phyloP scores from a whole-genome alignment of 495 filamentous ascomycete genomes.

The Hypomontagnella submonticulosa region DNA sequence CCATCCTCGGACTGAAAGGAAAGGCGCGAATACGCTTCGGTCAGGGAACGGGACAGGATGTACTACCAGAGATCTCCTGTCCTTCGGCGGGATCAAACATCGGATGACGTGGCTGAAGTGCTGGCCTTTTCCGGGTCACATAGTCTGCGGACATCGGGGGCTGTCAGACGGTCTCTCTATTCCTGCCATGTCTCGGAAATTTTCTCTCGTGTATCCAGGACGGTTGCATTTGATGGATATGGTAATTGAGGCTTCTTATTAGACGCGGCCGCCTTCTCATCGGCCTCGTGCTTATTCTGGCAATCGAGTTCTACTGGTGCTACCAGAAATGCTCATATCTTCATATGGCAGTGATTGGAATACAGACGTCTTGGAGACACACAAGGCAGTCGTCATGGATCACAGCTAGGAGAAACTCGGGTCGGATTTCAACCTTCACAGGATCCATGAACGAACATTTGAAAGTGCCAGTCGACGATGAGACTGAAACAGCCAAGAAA shows the following conservation, averaged over 20 bases:
- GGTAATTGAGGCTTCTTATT: conserved; percentile 1
- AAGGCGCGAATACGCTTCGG: conserved; percentile 3
- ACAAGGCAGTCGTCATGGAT: not conserved
- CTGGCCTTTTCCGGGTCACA: conserved; percentile 9
- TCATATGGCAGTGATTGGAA: not conserved
- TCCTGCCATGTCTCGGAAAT: conserved; percentile 25
- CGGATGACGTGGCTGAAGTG: conserved; percentile 47
- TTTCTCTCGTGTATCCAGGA: conserved; percentile 21
- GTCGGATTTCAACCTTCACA: too few species aligned
- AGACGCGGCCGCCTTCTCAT: conserved; percentile 5
- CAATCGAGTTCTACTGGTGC: not conserved
- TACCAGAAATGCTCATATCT: not conserved
- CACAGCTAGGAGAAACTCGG: not conserved
- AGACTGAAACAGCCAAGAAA: conserved; percentile 37
- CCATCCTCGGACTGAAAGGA: not conserved
- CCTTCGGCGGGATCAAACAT: conserved; percentile 29
- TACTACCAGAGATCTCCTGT: not conserved
- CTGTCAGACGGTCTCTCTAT: conserved; percentile 35
- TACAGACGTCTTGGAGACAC: not conserved
- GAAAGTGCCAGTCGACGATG: not conserved
- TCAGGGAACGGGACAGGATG: conserved; percentile 5
- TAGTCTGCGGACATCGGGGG: conserved; percentile 9
- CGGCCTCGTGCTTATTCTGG: conserved; percentile 10
- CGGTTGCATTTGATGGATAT: conserved; percentile 24
- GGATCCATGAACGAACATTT: too few species aligned